Base-by-base conservation (phyloP, 2,329 filamentous ascomycete genomes). In the Cordyceps cicadae region DNA sequence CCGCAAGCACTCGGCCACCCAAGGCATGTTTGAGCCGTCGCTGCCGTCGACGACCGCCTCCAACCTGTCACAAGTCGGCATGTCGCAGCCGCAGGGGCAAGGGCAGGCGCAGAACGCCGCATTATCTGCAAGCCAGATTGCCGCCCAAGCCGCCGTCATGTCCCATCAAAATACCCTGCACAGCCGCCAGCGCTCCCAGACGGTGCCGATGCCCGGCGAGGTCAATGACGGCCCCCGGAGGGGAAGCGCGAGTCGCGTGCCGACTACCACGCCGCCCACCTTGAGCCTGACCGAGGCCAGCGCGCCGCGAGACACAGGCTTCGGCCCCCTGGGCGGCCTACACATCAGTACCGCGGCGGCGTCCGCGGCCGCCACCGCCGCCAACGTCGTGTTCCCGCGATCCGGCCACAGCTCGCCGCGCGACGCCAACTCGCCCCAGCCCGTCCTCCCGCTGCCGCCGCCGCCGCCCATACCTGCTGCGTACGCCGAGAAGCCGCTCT, bases 81-180 rank as follows among this genome's bases (percentile, higher is more conserved):
- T 80, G 72, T 74, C 76, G 60, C 74, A 77, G 58, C 70, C 72
- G 68, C 85, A 72, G 73, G 68, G 49, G 65, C 72, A 14, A 71
- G 46, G 26, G 49, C 58, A 54, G 12, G 50, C 37, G 29, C 29
- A 29, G 29, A 29, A 8, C 5, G 29, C 29, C 41, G 43, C 77
- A 29, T 73, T 84, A 63, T 80, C 81, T 1, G 85, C 88, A n/a
- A 90, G 88, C 72, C 87, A 90, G 71, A 90, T 92, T 64, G 89
- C 89, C 45, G 89, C 89, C 19, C 89, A 92, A 73, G 86, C 89
- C 11, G 89, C 89, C 60, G 85, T 88, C 68, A 85, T 90, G 76
- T 83, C 83, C 39, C 82, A 87, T 67, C 79, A 83, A 68, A 77
- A 78, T 49, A 71, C 67, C 66, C 70, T 73, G 51, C 80, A 82